phyloP scores from a whole-genome alignment of 2,329 filamentous ascomycete genomes.

The Ilyonectria destructans region DNA sequence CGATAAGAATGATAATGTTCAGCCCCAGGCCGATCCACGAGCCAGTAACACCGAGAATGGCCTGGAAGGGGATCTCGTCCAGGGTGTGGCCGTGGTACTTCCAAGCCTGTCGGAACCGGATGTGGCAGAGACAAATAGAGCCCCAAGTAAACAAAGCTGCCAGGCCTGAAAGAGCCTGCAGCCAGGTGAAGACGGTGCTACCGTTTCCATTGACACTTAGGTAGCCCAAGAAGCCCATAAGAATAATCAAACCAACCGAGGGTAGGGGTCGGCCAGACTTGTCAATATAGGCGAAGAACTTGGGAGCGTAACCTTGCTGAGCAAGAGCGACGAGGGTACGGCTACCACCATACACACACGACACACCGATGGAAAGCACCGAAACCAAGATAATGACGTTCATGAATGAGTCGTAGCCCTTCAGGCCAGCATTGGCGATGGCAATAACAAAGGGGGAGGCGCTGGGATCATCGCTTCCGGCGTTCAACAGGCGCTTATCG shows the following conservation, averaged over 20 bases:
- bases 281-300: constrained; percentile 72
- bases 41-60: constrained; percentile 73
- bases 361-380: constrained; percentile 73
- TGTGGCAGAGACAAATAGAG: constrained; percentile 78
- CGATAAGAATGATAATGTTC: constrained; percentile 70
- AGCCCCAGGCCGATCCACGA: constrained; percentile 76
- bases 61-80: constrained; percentile 78
- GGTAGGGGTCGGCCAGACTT: constrained; percentile 70
- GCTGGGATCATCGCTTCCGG: constrained; percentile 57
- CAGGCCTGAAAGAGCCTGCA: constrained; percentile 76
- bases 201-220: constrained; percentile 63
- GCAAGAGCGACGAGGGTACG: constrained; percentile 73
- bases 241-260: constrained; percentile 64
- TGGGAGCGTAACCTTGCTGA: constrained; percentile 73
- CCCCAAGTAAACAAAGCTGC: constrained; percentile 80
- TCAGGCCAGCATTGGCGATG: constrained; percentile 67
- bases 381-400: constrained; percentile 73
- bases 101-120: constrained; percentile 80
- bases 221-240: constrained; percentile 68
- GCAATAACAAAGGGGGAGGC: constrained; percentile 73
- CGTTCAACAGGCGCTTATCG: constrained; percentile 65
- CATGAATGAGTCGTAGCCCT: constrained; percentile 70
- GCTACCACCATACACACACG: constrained; percentile 72
- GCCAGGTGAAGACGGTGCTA: constrained; percentile 74
- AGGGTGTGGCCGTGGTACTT: constrained; percentile 72